Evolutionary conservation across 2,329 filamentous ascomycete species (phyloP), one percentile per base, ranked within the genome.

Genomic region (Diplodia mutila): DNA sequence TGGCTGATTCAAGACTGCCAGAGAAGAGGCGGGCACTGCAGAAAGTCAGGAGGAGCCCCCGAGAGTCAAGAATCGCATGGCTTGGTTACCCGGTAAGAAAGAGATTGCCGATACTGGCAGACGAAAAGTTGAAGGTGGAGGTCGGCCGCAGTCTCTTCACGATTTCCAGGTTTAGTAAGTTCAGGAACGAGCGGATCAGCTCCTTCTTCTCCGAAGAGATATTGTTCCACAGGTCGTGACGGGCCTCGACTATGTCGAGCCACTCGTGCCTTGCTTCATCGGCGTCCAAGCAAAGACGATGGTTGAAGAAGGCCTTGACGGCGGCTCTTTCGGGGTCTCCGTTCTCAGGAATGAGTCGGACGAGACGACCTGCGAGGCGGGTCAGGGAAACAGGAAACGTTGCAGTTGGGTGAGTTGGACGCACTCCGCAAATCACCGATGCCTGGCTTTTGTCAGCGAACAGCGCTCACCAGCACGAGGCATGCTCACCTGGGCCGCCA

Each of bases 1-100:
- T 95, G 51, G 93, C 92, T 7, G 91, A 91, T 78, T 98, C 95
- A 71, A 98, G 94, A 68, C 91, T 94, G 37, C 94, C 94, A 0
- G 92, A 93, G 80, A 97, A 97, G 12, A 98, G 85, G 1, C 94
- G 88, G 0, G 93, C 94, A 74, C 55, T 75, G 70, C 27, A 16
- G 61, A 46, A 11, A 16, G 8, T 53, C n/a, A 49, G 23, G 91
- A 53, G 93, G 81, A 73, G 92, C 72, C 93, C 84, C 70, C 88
- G 5, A 23, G 18, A 9, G 4, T 25, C 5, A 59, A 18, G 18
- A 3, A 8, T 11, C 8, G 29, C 18, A 18, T 57, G 48, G 14
- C 34, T 25, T 34, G 32, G 77, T 84, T 81, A 71, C 82, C 81
- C 82, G 51, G 83, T 85, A 69, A 85, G 72, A 72, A 85, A 85